Conservation (phyloP, 331 rosid genomes). For the Prunus yedoensis region DNA sequence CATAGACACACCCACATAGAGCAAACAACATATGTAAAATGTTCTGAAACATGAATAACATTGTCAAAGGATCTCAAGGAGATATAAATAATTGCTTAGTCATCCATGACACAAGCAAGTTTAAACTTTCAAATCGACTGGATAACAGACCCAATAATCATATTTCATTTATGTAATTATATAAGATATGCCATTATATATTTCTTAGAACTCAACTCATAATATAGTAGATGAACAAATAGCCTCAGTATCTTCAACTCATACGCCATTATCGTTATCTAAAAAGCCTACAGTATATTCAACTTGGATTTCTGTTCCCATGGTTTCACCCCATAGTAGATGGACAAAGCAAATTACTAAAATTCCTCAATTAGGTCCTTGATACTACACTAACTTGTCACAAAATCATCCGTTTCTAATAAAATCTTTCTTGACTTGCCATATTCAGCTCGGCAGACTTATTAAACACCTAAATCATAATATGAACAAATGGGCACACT, state of each 20-base stretch:
- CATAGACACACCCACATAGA: neutral
- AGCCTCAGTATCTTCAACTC: no score
- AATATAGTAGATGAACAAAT: no score
- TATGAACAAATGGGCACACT: neutral
- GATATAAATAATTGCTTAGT: neutral
- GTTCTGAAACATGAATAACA: neutral
- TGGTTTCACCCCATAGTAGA: neutral
- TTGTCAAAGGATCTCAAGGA: neutral
- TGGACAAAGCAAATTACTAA: neutral
- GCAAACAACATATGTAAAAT: neutral
- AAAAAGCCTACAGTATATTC: neutral
- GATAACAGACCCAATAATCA: neutral
- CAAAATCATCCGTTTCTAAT: neutral
- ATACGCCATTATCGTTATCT: neutral
- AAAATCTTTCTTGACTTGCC: no score
- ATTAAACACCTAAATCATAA: neutral
- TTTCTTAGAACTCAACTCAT: neutral
- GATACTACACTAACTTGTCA: neutral
- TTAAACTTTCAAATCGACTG: neutral
- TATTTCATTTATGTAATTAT: neutral
- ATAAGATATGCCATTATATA: neutral
- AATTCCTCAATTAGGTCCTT: neutral
- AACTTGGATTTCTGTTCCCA: neutral
- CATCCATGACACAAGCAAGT: neutral
- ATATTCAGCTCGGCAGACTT: neutral